Base-by-base conservation (phyloP, 2,329 filamentous ascomycete genomes). In the Lasiodiplodia gonubiensis region DNA sequence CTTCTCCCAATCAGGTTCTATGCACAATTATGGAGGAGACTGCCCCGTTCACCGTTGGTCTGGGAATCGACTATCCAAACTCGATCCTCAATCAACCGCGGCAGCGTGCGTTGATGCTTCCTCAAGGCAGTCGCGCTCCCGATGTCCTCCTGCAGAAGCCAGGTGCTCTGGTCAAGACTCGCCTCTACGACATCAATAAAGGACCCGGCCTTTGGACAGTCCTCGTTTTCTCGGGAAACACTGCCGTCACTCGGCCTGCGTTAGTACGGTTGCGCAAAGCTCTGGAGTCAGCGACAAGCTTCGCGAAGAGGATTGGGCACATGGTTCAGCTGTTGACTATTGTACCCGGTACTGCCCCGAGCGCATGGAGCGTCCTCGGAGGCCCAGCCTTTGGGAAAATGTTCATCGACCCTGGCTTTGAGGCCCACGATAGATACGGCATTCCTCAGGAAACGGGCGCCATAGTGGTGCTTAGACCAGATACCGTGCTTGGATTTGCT, bases 91-190 rank as follows among this genome's bases (percentile, higher is more conserved):
- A 59, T 21, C 23, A 27, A 27, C 54, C 54, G 10, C 10, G 5
- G 7, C 54, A 59, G 35, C 33, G 6, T 6, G 46, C 46, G 8
- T 7, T 59, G 11, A 59, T 59, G 54, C 14, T 59, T 11, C 3
- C 35, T 18, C 54, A 59, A 18, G 54, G 54, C 12, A 27, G 54
- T 10, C 54, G 54, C 3, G 54, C 54, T 25, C 54, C 54, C 18
- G 35, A 59, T n/a, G 54, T 59, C 10, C 35, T 59, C 7, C 27
- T 59, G 35, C 54, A 59, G 37, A 59, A 59, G 23, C 54, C 54
- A 16, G 54, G 54, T 5, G n/a, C 54, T 35, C 54, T 39, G 16
- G 21, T 42, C 12, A 39, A 6, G 35, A 59, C 23, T 12, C 33
- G 54, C 2, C 35, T 59, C 1, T 59, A 59, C 37, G 54, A 59